Evolutionary conservation across 345 rosid genomes (phyloP).

Genomic region (Citrus inodora): DNA sequence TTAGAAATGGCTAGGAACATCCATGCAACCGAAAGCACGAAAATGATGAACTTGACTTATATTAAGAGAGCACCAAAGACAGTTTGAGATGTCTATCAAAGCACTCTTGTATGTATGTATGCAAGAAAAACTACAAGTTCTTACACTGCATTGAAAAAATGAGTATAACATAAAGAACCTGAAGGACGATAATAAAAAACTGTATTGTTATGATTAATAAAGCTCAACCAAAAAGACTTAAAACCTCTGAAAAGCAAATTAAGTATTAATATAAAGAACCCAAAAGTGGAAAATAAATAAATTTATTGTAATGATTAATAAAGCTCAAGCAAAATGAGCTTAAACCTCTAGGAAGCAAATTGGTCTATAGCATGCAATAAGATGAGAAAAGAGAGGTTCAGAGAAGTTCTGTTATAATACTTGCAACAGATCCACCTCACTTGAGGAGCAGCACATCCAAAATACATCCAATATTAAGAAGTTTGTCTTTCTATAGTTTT

Average conservation of each 20-base stretch:
- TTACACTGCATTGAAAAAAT: not conserved
- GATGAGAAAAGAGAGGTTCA: not conserved
- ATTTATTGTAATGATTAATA: not conserved
- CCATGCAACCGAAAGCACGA: not conserved
- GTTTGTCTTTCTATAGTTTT: not conserved
- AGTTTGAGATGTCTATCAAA: not conserved
- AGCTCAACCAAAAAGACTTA: not conserved
- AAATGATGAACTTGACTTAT: not conserved
- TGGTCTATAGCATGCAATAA: not conserved
- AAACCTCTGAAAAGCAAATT: not conserved
- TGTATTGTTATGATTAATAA: not conserved
- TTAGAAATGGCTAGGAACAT: not conserved
- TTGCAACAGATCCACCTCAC: not conserved
- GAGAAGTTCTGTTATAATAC: not conserved
- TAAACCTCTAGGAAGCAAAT: not conserved
- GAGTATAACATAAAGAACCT: not conserved
- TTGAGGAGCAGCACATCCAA: not conserved
- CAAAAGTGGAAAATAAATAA: not conserved
- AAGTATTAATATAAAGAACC: not conserved
- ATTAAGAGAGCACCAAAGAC: not conserved
- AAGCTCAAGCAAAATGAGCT: not conserved
- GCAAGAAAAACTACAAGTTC: not conserved
- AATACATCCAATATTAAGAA: not conserved
- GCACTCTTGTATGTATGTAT: not conserved
- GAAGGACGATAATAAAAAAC: not conserved